Evolutionary conservation across 2,329 filamentous ascomycete genomes (phyloP), one percentile per base, ranked within the genome.

Genomic region (Colletotrichum sp.): DNA sequence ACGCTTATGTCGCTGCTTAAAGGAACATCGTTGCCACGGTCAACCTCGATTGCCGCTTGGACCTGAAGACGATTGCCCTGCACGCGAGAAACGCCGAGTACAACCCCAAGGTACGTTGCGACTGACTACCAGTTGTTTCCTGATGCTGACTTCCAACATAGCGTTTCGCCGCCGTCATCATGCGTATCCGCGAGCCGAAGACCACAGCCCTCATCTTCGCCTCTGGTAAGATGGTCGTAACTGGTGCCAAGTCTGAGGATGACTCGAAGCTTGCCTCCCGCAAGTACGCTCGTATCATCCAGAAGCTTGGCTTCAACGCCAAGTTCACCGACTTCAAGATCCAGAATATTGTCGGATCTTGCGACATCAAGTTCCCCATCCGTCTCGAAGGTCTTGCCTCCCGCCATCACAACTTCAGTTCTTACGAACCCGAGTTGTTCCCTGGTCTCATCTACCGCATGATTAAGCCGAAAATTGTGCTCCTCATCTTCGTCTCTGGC

Each of bases 311-410:
- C 78, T 99, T 99, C 91, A 98, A 98, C 81, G 96, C 97, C 82
- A 98, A 98, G 92, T 99, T 99, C 87, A 98, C 96, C 80, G 97
- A 99, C 86, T 99, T 99, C 89, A 99, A 99, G 92, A 99, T 99
- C 83, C 96, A 98, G 90, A 99, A 99, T 87, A 99, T 99, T 79
- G 97, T 99, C 80, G 97, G 97, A 79, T 98, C 96, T 76, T 99
- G 96, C 86, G 97, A 99, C 85, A 98, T 99, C 91, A 98, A 98
- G 90, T 99, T 99, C 88, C 97, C 97, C 70, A 98, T 99, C 81
- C 95, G 97, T 80, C 91, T 99, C 75, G 97, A 99, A 86, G 97
- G 97, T 87, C 89, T 99, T 84, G 97, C 97, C 18, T 97, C 94
- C 80, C 95, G 96, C 87, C 97, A 99, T 91, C 96, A 99, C 90